A percentile compares a stretch with the other conserved stretches of the same genome.
phyloP scores from a whole-genome alignment of 1,284 basidiomycete genomes.

The Sporisorium reilianum region DNA sequence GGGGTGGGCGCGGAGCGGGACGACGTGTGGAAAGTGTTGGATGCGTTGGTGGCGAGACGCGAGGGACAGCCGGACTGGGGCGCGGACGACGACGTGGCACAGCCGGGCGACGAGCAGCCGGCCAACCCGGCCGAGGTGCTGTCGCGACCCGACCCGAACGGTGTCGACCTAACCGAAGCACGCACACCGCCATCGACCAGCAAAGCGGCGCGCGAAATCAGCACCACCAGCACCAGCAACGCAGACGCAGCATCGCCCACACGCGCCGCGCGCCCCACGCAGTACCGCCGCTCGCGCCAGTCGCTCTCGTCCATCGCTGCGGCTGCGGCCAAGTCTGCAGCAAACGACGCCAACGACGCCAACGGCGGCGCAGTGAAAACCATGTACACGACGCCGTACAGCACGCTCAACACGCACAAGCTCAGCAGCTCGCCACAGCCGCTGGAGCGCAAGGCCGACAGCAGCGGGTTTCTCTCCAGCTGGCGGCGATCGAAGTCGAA shows the following conservation, averaged over 20 bases:
- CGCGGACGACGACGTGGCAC: constrained; percentile 10
- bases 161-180: background rate
- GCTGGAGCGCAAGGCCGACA: background rate
- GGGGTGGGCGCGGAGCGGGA: constrained; percentile 6
- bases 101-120: constrained; percentile 22
- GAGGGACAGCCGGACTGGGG: constrained; percentile 37
- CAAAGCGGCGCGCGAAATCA: too few species aligned
- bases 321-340: constrained; percentile 8
- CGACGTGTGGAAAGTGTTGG: constrained; percentile 22
- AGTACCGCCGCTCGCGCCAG: constrained; percentile 28
- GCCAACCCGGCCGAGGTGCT: constrained; percentile 40
- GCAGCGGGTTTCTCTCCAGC: constrained; percentile 26
- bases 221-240: too few species aligned
- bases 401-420: constrained; percentile 16
- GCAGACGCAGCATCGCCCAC: too few species aligned
- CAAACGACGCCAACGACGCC: constrained; percentile 5
- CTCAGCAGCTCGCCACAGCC: constrained; percentile 22
- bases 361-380: constrained; percentile 39
- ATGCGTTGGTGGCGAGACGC: constrained; percentile 20
- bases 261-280: too few species aligned
- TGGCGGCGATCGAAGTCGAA: constrained; percentile 26
- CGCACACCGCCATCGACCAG: constrained; percentile 1
- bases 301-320: constrained; percentile 25
- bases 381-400: constrained; percentile 29
- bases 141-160: constrained; percentile 38